A percentile compares a stretch with the other conserved stretches of the same genome.
Conservation (phyloP, 768 basidiomycete genomes). For the Fistulinella prunicolor region DNA sequence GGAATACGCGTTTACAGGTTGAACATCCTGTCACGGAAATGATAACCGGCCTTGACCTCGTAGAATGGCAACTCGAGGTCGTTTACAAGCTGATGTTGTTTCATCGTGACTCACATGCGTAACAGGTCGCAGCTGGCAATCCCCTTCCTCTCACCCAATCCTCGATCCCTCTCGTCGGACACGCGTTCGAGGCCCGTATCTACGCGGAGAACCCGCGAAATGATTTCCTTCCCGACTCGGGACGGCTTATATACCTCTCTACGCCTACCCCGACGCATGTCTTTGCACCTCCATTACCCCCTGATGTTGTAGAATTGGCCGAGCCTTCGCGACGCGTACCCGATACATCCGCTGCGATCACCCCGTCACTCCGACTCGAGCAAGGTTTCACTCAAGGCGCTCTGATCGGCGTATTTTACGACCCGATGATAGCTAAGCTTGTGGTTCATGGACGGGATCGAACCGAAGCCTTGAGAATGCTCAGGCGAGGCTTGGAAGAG, state of each 20-base stretch:
- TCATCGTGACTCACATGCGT: background rate
- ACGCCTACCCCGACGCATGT: constrained; percentile 71
- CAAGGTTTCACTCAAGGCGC: constrained; percentile 83
- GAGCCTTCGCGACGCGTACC: constrained; percentile 23
- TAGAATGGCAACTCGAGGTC: constrained; percentile 93
- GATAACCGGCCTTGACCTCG: constrained; percentile 90
- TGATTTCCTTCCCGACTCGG: constrained; percentile 90
- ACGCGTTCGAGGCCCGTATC: constrained; percentile 92
- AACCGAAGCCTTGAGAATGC: constrained; percentile 75
- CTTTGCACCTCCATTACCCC: constrained; percentile 51
- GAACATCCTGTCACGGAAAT: constrained; percentile 95
- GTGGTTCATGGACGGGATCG: constrained; percentile 86
- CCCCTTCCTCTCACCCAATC: constrained; percentile 74
- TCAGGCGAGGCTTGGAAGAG: constrained; percentile 78
- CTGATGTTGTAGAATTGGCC: constrained; percentile 26
- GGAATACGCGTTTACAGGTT: constrained; percentile 84
- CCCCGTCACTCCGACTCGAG: constrained; percentile 76
- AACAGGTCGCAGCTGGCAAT: constrained; percentile 84
- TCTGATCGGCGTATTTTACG: constrained; percentile 85
- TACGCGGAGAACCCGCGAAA: constrained; percentile 95
- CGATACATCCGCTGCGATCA: constrained; percentile 27
- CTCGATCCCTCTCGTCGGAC: constrained; percentile 82
- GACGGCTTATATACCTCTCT: constrained; percentile 73
- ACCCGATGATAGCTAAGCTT: constrained; percentile 90
- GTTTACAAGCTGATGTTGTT: background rate